Conservation (phyloP, 192 early-diverging fungal species). For the Coemansia sp. region DNA sequence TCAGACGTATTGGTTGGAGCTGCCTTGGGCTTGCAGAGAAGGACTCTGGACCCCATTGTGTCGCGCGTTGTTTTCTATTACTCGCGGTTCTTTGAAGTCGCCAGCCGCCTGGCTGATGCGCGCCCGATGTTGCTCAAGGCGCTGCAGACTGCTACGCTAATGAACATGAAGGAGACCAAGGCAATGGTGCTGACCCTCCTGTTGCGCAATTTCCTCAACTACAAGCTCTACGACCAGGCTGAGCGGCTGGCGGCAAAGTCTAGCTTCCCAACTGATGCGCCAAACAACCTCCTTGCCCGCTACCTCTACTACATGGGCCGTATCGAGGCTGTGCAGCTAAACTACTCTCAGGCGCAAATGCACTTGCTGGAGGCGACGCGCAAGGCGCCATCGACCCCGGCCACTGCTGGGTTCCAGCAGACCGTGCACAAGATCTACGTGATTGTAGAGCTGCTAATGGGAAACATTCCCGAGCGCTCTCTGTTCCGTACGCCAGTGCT, state of each 20-base stretch:
- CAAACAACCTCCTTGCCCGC: slow-evolving; percentile 91
- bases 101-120: slow-evolving; percentile 69
- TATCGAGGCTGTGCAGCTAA: slow-evolving; percentile 97
- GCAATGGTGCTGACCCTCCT: slow-evolving; percentile 89
- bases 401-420: slow-evolving; percentile 94
- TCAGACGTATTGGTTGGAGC: slow-evolving; percentile 66
- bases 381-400: slow-evolving; percentile 87
- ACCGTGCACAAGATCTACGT: slow-evolving; percentile 94
- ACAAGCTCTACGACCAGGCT: slow-evolving; percentile 97
- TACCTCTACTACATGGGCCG: slow-evolving; percentile 97
- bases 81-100: slow-evolving; percentile 86
- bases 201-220: slow-evolving; percentile 89
- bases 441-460: slow-evolving; percentile 97
- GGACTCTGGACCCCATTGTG: slow-evolving; percentile 87
- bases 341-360: slow-evolving; percentile 90
- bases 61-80: slow-evolving; percentile 94
- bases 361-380: slow-evolving; percentile 92
- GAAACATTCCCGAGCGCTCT: slow-evolving; percentile 95
- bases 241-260: slow-evolving; percentile 95
- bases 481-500: slow-evolving; percentile 88
- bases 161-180: slow-evolving; percentile 84
- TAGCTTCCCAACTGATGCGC: slow-evolving; percentile 85
- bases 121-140: slow-evolving; percentile 78
- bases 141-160: slow-evolving; percentile 88
- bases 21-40: slow-evolving; percentile 73